Conservation (phyloP, 345 rosid species). For the Gossypium thurberi region DNA sequence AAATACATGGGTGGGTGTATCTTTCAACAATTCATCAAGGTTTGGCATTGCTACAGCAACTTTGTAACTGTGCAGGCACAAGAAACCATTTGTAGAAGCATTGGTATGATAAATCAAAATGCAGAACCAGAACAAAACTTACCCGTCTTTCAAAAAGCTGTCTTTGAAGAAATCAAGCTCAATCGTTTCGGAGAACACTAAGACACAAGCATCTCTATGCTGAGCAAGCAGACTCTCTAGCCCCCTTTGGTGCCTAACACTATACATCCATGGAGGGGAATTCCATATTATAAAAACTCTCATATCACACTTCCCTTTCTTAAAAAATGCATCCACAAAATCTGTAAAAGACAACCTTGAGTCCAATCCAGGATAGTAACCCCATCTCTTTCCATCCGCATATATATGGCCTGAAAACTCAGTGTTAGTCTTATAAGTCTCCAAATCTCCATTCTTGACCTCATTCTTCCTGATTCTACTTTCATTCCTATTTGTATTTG, state of each 20-base stretch:
- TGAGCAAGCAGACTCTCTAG: constrained; percentile 77
- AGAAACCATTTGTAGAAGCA: constrained; percentile 15
- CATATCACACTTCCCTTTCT: constrained; percentile 46
- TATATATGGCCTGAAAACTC: constrained; percentile 49
- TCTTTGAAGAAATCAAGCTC: constrained; percentile 83
- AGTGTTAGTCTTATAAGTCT: constrained; percentile 21
- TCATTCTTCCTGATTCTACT: constrained; percentile 13
- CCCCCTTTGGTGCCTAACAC: constrained; percentile 84
- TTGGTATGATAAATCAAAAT: not conserved
- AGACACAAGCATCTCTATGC: constrained; percentile 74
- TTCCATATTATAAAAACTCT: constrained; percentile 93
- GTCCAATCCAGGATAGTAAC: constrained; percentile 78
- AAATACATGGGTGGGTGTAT: constrained; percentile 1
- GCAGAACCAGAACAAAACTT: constrained; percentile 16
- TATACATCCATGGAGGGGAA: constrained; percentile 91
- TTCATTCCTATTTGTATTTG: not conserved
- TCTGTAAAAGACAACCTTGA: constrained; percentile 58
- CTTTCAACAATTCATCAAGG: constrained; percentile 11
- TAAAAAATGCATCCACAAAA: constrained; percentile 62
- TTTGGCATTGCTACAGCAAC: constrained; percentile 12
- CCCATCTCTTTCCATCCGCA: constrained; percentile 95
- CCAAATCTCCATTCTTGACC: constrained; percentile 13
- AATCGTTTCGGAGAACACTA: constrained; percentile 74
- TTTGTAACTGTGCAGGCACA: not conserved
- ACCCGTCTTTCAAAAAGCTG: constrained; percentile 88